Conservation (phyloP, 2,329 filamentous ascomycete genomes). For the Teratosphaeria pseudoeucalypti region DNA sequence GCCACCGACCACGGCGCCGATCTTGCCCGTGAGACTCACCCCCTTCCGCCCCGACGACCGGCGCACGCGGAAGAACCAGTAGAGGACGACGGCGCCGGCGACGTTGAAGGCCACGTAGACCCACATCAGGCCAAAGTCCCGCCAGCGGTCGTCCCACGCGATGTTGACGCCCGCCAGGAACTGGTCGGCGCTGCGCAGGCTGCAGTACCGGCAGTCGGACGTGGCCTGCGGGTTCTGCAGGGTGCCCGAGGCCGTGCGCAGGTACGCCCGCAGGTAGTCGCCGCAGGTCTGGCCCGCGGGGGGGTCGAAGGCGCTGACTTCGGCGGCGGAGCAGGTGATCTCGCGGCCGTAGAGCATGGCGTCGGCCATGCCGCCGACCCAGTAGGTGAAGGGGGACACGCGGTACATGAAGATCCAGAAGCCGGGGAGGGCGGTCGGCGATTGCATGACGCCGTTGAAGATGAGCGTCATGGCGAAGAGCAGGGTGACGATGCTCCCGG, state of each 20-base stretch:
- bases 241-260: slow-evolving; percentile 28
- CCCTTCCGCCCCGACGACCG: slow-evolving; percentile 11
- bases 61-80: slow-evolving; percentile 52
- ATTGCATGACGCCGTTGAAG: slow-evolving; percentile 50
- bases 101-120: slow-evolving; percentile 57
- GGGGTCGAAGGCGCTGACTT: slow-evolving; percentile 34
- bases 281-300: slow-evolving; percentile 32
- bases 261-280: slow-evolving; percentile 36
- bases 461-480: slow-evolving; percentile 38
- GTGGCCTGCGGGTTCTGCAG: slow-evolving; percentile 37
- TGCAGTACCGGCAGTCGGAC: slow-evolving; percentile 41
- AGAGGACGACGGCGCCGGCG: slow-evolving; percentile 46
- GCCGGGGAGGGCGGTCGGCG: slow-evolving; percentile 46
- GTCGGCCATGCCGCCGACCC: slow-evolving; percentile 32
- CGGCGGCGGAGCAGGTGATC: slow-evolving; percentile 37
- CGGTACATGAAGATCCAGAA: slow-evolving; percentile 76
- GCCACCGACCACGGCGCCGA: background rate
- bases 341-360: slow-evolving; percentile 34
- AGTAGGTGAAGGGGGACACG: slow-evolving; percentile 57
- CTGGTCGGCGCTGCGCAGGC: slow-evolving; percentile 34
- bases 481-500: slow-evolving; percentile 46
- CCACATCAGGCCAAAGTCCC: slow-evolving; percentile 62
- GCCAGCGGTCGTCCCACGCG: slow-evolving; percentile 46
- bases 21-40: background rate
- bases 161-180: slow-evolving; percentile 36